A percentile compares a stretch with the other conserved stretches of the same genome.
phyloP scores from a whole-genome alignment of 2,329 filamentous ascomycete genomes.

The Raffaelea deltoideospora region DNA sequence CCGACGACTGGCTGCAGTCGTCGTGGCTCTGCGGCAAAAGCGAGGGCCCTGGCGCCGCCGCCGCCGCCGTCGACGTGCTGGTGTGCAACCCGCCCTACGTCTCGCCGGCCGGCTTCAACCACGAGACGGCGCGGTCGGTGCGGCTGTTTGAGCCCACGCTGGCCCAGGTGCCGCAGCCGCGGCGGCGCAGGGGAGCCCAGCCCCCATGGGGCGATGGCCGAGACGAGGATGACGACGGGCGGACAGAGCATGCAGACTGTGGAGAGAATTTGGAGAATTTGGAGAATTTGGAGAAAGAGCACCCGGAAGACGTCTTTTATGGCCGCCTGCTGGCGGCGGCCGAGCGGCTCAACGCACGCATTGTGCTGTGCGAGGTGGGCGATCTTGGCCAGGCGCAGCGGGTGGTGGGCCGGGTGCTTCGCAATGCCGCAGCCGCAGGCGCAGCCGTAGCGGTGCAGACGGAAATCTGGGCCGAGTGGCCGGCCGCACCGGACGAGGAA shows the following conservation, averaged over 20 bases:
- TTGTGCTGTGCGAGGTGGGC: conserved; percentile 57
- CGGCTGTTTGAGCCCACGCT: conserved; percentile 65
- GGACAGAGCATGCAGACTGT: too few relatives aligned
- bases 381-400: conserved; percentile 52
- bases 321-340: conserved; percentile 44
- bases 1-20: conserved; percentile 19
- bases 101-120: conserved; percentile 46
- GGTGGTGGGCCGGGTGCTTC: conserved; percentile 37
- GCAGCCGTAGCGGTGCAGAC: conserved; percentile 20
- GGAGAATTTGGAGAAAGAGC: too few relatives aligned
- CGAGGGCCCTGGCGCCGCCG: background rate
- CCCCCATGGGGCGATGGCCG: too few relatives aligned
- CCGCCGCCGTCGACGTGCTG: conserved; percentile 43
- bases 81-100: conserved; percentile 90
- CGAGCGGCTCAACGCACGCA: conserved; percentile 27
- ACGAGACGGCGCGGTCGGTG: conserved; percentile 56
- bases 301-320: conserved; percentile 49
- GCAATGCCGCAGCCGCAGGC: conserved; percentile 8
- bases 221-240: too few relatives aligned
- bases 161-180: conserved; percentile 49
- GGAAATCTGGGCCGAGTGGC: conserved; percentile 62
- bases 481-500: conserved; percentile 23
- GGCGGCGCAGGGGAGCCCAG: conserved; percentile 4
- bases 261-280: too few relatives aligned
- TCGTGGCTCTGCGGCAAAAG: too few relatives aligned